Base-by-base conservation (phyloP, 1,284 basidiomycete genomes). In the Cystobasidium sp. region DNA sequence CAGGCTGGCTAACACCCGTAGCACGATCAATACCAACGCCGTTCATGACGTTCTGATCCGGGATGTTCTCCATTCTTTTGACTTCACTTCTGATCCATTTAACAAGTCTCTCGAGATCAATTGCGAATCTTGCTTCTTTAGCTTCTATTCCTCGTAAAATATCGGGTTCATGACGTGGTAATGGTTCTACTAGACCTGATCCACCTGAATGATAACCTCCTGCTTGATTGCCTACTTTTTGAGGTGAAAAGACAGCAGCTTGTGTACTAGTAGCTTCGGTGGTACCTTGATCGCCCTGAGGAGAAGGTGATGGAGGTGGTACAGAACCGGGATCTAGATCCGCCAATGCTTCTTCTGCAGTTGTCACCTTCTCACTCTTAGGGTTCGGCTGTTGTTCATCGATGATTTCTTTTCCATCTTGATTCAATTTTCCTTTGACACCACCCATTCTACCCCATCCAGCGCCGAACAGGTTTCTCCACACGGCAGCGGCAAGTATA, bases 401-500 rank as follows among this genome's bases (percentile, higher is more conserved):
- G 10, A 39, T 18, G 24, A 47, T 56, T 41, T 16, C 31, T 31
- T 53, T 47, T 22, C 51, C 58, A 47, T 70, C 52, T 62, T 73
- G 64, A 31, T 51, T 68, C 5, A 62, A 41, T 43, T 74, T 81
- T 69, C 79, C 82, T 77, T 78, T 80, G 47, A 84, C 82, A 16
- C 84, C 84, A 1, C 81, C 83, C 37, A 84, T 81, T 46, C 77
- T 78, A 9, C 82, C 83, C 83, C 83, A 84, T 18, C 82, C 83
- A 6, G 80, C 83, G 41, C 84, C 84, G 79, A 97, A 90, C 56
- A 97, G 82, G 82, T 98, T 98, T 43, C 96, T 86, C 96, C 96
- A 99, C 0, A 96, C 84, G 5, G 92, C 92, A 37, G 86, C 90
- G 0, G 94, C 94, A 81, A 99, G 85, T 77, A 93, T 90, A 75